Percentiles rank a stretch among this genome's conserved stretches.
Evolutionary conservation across 2,329 filamentous ascomycete species (phyloP).

Genomic region (Fusarium sublunatum): DNA sequence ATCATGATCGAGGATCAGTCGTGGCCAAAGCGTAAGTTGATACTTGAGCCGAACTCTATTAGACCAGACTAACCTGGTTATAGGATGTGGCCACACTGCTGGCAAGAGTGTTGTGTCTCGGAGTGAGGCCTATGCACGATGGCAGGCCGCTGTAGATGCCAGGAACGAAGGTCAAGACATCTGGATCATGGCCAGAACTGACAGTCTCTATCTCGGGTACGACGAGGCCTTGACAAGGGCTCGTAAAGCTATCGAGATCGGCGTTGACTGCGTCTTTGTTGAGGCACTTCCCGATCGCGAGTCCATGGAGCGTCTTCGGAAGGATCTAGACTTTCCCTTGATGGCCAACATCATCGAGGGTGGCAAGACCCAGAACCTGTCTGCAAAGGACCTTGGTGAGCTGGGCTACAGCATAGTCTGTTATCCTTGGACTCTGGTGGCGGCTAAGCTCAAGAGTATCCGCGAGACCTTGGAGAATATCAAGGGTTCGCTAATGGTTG

Average conservation of each 20-base stretch:
- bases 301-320: constrained; percentile 53
- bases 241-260: constrained; percentile 55
- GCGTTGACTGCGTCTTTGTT: constrained; percentile 58
- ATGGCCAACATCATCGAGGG: constrained; percentile 56
- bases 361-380: constrained; percentile 51
- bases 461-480: constrained; percentile 52
- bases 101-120: constrained; percentile 59
- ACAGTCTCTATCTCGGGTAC: constrained; percentile 56
- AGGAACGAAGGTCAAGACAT: constrained; percentile 59
- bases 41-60: constrained; percentile 5
- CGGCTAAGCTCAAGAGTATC: constrained; percentile 56
- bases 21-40: constrained; percentile 58
- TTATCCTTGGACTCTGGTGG: constrained; percentile 59
- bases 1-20: constrained; percentile 61
- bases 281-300: constrained; percentile 58
- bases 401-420: constrained; percentile 56
- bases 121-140: constrained; percentile 58
- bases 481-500: constrained; percentile 56
- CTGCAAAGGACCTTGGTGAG: constrained; percentile 48
- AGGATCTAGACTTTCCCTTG: constrained; percentile 53
- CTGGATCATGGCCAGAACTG: constrained; percentile 59
- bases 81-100: constrained; percentile 54
- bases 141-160: constrained; percentile 59
- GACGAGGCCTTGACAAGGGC: constrained; percentile 58
- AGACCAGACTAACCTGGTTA: neutral